Evolutionary conservation across 2,329 filamentous ascomycete genomes (phyloP).

Genomic region (Ophiostoma sp.): DNA sequence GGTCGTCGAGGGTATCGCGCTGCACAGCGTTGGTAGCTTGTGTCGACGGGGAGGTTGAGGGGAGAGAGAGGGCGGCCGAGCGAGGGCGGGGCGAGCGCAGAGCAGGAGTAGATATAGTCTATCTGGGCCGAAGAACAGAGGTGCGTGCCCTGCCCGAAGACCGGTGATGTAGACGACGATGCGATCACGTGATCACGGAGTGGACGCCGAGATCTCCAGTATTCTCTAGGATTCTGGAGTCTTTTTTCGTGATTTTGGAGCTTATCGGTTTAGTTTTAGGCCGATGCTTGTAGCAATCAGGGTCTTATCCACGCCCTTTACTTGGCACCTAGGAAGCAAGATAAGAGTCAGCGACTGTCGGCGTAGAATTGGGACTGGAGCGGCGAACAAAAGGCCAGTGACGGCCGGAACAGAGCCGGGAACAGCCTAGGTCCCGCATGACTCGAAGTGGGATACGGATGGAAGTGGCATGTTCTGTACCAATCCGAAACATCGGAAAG

Average conservation of each 20-base stretch:
- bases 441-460: not conserved
- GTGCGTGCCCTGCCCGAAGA: not conserved
- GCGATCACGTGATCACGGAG: conserved; percentile 6
- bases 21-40: not conserved
- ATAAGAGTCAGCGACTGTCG: conserved; percentile 9
- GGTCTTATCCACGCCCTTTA: conserved; percentile 4
- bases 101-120: not conserved
- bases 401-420: not conserved
- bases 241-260: not conserved
- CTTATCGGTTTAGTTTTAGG: not conserved
- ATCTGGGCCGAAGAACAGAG: not conserved
- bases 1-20: not conserved
- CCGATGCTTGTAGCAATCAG: not conserved
- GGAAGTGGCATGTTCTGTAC: not conserved
- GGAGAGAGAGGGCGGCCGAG: not conserved
- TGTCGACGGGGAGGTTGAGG: not conserved
- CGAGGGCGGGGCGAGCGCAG: not conserved
- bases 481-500: not conserved
- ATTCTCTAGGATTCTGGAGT: not conserved
- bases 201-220: conserved; percentile 1
- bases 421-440: not conserved
- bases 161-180: not conserved
- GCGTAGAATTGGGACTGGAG: conserved; percentile 4
- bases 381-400: not conserved
- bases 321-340: not conserved